Evolutionary conservation across 352 stramenopile species (phyloP), one percentile per base, ranked within the genome.

Genomic region (Phytophthora sp.): DNA sequence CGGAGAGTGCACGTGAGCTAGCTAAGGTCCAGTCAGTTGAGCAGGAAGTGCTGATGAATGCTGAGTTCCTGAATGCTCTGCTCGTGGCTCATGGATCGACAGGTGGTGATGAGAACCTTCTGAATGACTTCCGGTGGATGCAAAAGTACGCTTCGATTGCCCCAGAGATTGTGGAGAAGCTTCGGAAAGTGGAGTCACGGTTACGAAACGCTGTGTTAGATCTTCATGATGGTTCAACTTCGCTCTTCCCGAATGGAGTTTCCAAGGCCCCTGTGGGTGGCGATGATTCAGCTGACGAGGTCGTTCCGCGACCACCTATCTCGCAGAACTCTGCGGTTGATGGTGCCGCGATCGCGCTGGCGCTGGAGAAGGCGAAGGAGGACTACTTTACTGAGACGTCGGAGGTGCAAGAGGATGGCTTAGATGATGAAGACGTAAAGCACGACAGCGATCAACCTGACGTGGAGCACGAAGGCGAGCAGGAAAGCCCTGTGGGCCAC

Each of bases 51-150:
- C 37, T 92, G 55, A 69, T 77, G 31, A 88, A 89, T 44, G 67
- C 76, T 15, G 79, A 89, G 44, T 91, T 88, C 39, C 24, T 91
- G 43, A 76, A 83, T 34, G 71, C 76, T 10, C 48, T 89, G 41
- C 37, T 85, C 26, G 66, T 65, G 15, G 60, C 63, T 4, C 68
- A 76, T 23, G 63, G 53, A 4, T 76, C 68, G 35, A 66, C 31
- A 18, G 53, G 53, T 26, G 38, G 60, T 8, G 63, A 76, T 51
- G 64, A 18, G 15, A 54, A 63, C 21, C 23, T 66, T 35, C 23
- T 72, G 21, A 74, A 66, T 44, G 53, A 62, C 45, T 61, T 55
- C 55, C 54, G 64, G 20, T 81, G 75, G 75, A 71, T 81, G 48
- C 68, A 69, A 17, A 87, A 86, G 42, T 91, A 89, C 26, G 68